A percentile compares a stretch with the other conserved stretches of the same genome.
These are phyloP conservation scores for Spencermartinsiella europaea DNA, from an alignment of 805 yeast genomes.

Conservation along the genomic window DNA sequence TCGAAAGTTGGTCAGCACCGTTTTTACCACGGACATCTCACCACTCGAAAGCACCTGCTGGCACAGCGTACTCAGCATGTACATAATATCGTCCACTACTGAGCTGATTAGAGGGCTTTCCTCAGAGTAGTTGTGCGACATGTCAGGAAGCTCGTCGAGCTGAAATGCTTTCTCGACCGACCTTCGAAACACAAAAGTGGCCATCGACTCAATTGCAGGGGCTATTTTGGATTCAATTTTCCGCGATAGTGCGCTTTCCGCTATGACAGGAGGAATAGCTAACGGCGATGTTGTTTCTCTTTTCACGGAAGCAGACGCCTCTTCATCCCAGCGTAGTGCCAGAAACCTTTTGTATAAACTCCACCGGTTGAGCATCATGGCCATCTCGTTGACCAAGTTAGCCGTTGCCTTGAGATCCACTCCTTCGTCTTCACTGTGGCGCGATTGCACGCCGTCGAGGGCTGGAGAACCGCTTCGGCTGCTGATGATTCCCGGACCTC, in stretches of 20 bases:
- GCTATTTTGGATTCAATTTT: slow-evolving; percentile 50
- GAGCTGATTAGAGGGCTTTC: slow-evolving; percentile 64
- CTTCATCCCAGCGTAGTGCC: slow-evolving; percentile 54
- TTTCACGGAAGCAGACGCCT: neutral
- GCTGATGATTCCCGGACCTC: slow-evolving; percentile 1
- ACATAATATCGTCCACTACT: slow-evolving; percentile 76
- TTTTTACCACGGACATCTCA: slow-evolving; percentile 49
- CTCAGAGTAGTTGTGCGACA: slow-evolving; percentile 37
- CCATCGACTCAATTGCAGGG: slow-evolving; percentile 60
- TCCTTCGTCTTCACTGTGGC: slow-evolving; percentile 27
- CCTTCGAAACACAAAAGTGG: slow-evolving; percentile 63
- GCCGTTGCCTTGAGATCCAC: slow-evolving; percentile 59
- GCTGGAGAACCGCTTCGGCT: slow-evolving; percentile 8
- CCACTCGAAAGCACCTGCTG: slow-evolving; percentile 69
- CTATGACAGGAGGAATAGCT: slow-evolving; percentile 47
- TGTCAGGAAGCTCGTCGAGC: slow-evolving; percentile 71
- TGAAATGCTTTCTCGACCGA: slow-evolving; percentile 78
- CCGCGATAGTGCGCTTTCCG: slow-evolving; percentile 48
- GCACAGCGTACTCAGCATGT: slow-evolving; percentile 64
- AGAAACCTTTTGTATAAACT: slow-evolving; percentile 53
- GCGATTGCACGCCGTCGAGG: neutral
- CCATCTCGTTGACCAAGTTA: slow-evolving; percentile 61
- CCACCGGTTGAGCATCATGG: slow-evolving; percentile 83
- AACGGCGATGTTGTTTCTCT: neutral
- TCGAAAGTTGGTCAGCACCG: slow-evolving; percentile 50